Percentiles rank a stretch among this genome's conserved stretches.
These are phyloP conservation scores for Nicotiana obtusifolia DNA, from an alignment of 257 asterid genomes.

Conservation along the genomic window DNA sequence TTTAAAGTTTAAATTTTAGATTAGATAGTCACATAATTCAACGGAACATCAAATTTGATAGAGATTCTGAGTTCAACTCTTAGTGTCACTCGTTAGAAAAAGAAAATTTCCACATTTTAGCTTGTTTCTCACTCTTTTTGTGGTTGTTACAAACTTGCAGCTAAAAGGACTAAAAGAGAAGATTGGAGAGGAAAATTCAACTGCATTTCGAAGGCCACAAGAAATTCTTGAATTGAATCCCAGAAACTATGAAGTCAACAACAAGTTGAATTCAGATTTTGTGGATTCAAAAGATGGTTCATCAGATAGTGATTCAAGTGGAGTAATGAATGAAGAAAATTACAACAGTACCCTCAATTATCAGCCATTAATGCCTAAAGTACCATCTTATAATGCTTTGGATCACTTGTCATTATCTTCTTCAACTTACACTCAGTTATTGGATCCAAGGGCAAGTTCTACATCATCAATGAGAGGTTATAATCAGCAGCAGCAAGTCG, in stretches of 20 bases:
- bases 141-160: conserved; percentile 7
- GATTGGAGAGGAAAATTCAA: conserved; percentile 21
- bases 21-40: not conserved
- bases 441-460: conserved; percentile 18
- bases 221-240: not conserved
- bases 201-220: conserved; percentile 5
- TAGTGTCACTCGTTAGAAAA: no score
- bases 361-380: conserved; percentile 12
- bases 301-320: conserved; percentile 41
- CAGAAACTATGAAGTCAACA: not conserved
- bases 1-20: no score
- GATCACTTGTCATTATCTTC: conserved; percentile 19
- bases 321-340: conserved; percentile 27
- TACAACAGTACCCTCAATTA: conserved; percentile 4
- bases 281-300: conserved; percentile 29
- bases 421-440: conserved; percentile 18
- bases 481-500: conserved; percentile 13
- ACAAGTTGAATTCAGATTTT: not conserved
- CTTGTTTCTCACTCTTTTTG: not conserved
- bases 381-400: conserved; percentile 5
- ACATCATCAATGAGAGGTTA: conserved; percentile 1
- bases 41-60: no score
- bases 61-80: no score
- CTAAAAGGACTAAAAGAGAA: conserved; percentile 32
- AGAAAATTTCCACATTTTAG: no score